Evolutionary conservation across 176 grass and related monocot genomes (phyloP).

Genomic region (Phragmites australis): DNA sequence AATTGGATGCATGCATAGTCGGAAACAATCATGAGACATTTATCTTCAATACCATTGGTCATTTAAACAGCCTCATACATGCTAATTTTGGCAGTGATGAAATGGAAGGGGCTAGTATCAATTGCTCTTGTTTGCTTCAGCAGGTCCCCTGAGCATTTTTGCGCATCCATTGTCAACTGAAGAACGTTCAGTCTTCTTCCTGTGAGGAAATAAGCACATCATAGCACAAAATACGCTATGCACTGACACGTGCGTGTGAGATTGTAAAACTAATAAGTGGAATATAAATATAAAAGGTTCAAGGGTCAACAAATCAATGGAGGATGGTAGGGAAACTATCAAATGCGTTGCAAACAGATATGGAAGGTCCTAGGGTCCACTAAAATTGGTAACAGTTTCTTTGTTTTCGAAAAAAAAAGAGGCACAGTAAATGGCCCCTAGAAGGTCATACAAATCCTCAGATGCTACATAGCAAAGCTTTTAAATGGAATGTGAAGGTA

Average conservation of each 20-base stretch:
- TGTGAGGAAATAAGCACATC: conserved; percentile 33
- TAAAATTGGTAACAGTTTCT: neutral
- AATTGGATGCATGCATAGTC: neutral
- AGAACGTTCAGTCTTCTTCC: conserved; percentile 67
- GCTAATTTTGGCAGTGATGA: neutral
- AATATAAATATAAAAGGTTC: conserved; percentile 11
- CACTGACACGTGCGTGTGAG: neutral
- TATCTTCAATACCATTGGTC: neutral
- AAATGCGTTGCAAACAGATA: neutral
- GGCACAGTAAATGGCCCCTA: neutral
- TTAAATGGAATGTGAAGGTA: neutral
- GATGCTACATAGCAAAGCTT: neutral
- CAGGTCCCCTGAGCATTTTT: conserved; percentile 52
- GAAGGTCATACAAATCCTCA: neutral
- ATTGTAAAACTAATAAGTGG: neutral
- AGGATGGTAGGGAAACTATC: neutral
- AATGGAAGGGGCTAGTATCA: conserved; percentile 31
- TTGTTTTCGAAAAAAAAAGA: neutral
- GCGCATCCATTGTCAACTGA: conserved; percentile 45
- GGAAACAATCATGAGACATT: neutral
- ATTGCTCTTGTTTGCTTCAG: conserved; percentile 45
- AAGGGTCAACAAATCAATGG: neutral
- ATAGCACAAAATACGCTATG: neutral
- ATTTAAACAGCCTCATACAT: neutral
- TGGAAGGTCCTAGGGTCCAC: neutral